Conservation (phyloP, 257 asterid species). For the Rubia yunnanensis region DNA sequence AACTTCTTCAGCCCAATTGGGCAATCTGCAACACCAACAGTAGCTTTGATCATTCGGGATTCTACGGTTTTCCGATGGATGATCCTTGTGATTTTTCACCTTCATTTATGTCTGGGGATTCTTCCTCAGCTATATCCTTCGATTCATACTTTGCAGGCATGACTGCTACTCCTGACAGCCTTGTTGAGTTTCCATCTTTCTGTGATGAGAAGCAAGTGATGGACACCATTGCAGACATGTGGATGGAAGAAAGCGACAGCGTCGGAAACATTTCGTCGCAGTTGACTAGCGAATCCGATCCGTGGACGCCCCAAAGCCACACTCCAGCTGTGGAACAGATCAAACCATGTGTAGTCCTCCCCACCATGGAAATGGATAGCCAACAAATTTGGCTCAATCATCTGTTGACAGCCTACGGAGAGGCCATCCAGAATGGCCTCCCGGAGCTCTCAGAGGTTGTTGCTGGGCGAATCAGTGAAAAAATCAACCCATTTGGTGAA, state of each 20-base stretch:
- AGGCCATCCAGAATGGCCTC: constrained; percentile 48
- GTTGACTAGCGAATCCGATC: constrained; percentile 11
- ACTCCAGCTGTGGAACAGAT: constrained; percentile 11
- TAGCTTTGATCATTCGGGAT: constrained; percentile 14
- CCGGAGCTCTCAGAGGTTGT: constrained; percentile 41
- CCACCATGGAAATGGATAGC: constrained; percentile 29
- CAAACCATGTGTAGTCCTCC: constrained; percentile 12
- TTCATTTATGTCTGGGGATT: constrained; percentile 32
- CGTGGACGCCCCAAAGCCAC: constrained; percentile 23
- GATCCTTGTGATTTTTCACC: constrained; percentile 22
- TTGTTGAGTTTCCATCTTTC: constrained; percentile 26
- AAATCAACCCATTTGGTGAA: constrained; percentile 39
- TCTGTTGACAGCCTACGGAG: constrained; percentile 50
- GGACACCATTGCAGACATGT: constrained; percentile 7
- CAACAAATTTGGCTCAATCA: constrained; percentile 36
- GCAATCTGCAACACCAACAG: constrained; percentile 21
- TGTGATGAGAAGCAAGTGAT: constrained; percentile 15
- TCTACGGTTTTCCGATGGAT: constrained; percentile 25
- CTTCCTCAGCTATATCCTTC: constrained; percentile 37
- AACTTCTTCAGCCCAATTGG: constrained; percentile 36
- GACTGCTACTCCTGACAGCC: constrained; percentile 24
- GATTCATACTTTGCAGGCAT: constrained; percentile 27
- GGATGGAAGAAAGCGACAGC: constrained; percentile 36
- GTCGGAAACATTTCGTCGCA: constrained; percentile 22
- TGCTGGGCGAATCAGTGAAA: constrained; percentile 30